phyloP scores from a whole-genome alignment of 2,329 filamentous ascomycete species.

The Microsporum ferrugineum region DNA sequence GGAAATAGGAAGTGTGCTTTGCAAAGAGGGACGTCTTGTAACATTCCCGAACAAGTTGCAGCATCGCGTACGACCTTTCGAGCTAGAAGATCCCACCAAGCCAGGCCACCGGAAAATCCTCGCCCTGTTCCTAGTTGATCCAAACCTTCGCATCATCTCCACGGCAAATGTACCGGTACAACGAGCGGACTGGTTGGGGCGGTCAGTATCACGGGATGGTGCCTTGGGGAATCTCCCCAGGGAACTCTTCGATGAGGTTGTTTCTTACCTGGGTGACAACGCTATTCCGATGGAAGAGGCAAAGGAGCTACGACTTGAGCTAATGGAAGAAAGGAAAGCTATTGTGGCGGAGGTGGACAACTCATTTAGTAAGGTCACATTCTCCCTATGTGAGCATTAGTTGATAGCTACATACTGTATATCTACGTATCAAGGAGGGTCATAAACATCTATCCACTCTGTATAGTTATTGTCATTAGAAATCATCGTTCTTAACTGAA shows the following conservation, averaged over 20 bases:
- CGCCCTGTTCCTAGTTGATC: constrained; percentile 14
- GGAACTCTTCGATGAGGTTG: constrained; percentile 8
- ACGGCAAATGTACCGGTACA: constrained; percentile 13
- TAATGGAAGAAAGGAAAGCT: constrained; percentile 14
- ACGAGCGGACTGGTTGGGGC: constrained; percentile 12
- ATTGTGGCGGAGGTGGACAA: background rate
- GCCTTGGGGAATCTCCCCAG: constrained; percentile 4
- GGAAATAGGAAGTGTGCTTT: constrained; percentile 11
- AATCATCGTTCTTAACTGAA: too few relatives aligned
- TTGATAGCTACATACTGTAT: background rate
- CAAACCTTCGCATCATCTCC: constrained; percentile 13
- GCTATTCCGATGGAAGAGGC: constrained; percentile 12
- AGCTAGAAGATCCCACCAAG: constrained; percentile 10
- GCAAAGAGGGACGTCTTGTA: constrained; percentile 15
- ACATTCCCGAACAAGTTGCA: constrained; percentile 16
- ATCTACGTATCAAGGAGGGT: background rate
- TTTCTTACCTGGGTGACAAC: constrained; percentile 1
- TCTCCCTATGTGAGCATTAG: constrained; percentile 14
- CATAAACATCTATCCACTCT: too few relatives aligned
- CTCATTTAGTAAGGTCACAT: background rate
- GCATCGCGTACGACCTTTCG: constrained; percentile 12
- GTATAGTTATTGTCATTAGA: too few relatives aligned
- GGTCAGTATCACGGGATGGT: constrained; percentile 3
- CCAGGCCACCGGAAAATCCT: constrained; percentile 15
- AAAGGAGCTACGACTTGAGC: constrained; percentile 9